Evolutionary conservation across 805 yeast species (phyloP), one percentile per base, ranked within the genome.

Genomic region (Brettanomyces sp.): DNA sequence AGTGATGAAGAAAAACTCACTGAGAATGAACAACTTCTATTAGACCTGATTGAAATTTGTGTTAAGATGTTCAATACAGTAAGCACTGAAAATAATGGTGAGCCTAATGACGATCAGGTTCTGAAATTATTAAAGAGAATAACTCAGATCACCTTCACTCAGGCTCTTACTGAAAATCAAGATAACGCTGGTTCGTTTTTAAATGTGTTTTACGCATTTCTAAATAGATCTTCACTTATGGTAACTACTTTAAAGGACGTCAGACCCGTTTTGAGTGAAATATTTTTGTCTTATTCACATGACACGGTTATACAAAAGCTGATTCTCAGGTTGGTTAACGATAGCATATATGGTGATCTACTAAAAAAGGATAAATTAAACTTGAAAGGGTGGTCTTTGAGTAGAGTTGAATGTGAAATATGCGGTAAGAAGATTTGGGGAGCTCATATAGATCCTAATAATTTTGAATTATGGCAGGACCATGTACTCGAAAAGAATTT

Each of bases 351-450:
- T 52, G 64, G 64, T 21, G 71, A 74, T 48, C 63, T 81, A 57
- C 57, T 67, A 11, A 51, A 55, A 2, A 64, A 82, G 9, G 67
- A 73, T 11, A 49, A 54, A 3, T 66, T 69, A 33, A 66, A 74
- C 22, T 52, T 68, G 0, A 60, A 65, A 35, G 97, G 96, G 0
- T 83, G 95, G 88, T 68, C 80, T 0, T 52, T 70, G 1, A 65
- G 64, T 25, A 66, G 67, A 25, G 67, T 71, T 35, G 77, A 72
- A 42, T 90, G 97, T 60, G 83, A 83, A 34, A 76, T 82, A 0
- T 90, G 97, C 62, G 90, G 87, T 1, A 79, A 79, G 50, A 66
- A 67, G 21, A 65, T 89, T 33, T 82, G 89, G 80, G 96, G 96
- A 0, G 60, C 76, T 1, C 77, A 78, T 1, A 58, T 84, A 2